These are phyloP conservation scores for Auricularia sp. DNA, from an alignment of 768 basidiomycete species.

Conservation along the genomic window DNA sequence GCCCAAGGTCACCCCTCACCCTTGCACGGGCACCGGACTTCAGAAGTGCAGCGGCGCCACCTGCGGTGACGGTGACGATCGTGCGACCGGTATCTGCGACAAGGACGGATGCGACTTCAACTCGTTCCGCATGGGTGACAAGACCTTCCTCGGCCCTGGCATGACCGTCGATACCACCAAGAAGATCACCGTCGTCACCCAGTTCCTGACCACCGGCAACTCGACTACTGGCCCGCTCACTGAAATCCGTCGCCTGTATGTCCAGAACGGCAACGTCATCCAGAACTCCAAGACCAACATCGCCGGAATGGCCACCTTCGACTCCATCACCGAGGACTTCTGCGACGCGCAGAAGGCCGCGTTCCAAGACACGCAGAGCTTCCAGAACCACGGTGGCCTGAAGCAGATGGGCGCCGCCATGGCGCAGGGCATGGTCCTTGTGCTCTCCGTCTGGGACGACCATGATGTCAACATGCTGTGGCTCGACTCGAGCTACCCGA, in stretches of 20 bases:
- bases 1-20: slow-evolving; percentile 34
- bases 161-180: slow-evolving; percentile 11
- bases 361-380: slow-evolving; percentile 35
- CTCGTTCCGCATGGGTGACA: slow-evolving; percentile 44
- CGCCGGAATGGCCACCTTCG: slow-evolving; percentile 25
- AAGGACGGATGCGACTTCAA: slow-evolving; percentile 53
- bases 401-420: slow-evolving; percentile 25
- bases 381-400: slow-evolving; percentile 33
- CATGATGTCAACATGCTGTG: slow-evolving; percentile 45
- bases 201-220: slow-evolving; percentile 31
- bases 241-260: slow-evolving; percentile 12
- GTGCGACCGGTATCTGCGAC: slow-evolving; percentile 37
- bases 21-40: slow-evolving; percentile 32
- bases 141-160: slow-evolving; percentile 15
- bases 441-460: slow-evolving; percentile 45
- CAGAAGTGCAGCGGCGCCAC: slow-evolving; percentile 32
- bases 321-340: slow-evolving; percentile 41
- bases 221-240: slow-evolving; percentile 19
- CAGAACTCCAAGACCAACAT: slow-evolving; percentile 12
- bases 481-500: slow-evolving; percentile 43
- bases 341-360: slow-evolving; percentile 35
- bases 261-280: slow-evolving; percentile 13
- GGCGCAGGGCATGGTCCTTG: slow-evolving; percentile 36
- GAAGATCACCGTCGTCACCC: slow-evolving; percentile 14
- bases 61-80: slow-evolving; percentile 27